Evolutionary conservation across 208 protist species (phyloP), one percentile per base, ranked within the genome.

Genomic region (Wallacemonas rigidus): DNA sequence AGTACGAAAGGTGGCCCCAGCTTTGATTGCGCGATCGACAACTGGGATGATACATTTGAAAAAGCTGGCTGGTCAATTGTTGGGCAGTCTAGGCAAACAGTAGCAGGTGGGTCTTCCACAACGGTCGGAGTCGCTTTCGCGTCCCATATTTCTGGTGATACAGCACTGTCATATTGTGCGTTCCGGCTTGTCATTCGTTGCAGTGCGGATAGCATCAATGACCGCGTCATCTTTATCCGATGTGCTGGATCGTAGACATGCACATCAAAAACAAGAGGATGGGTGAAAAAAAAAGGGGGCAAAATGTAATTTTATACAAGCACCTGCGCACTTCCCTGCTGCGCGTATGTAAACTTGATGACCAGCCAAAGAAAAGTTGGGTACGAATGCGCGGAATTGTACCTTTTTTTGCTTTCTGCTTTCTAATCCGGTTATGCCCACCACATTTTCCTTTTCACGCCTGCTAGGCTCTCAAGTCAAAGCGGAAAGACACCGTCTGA

Each of bases 1-100:
- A 79, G 85, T 54, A 71, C 85, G 11, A 79, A 80, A 74, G 56
- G 64, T n/a, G 81, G 79, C 6, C 70, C 81, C 35, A 65, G 44
- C 41, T 75, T 75, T 38, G 85, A 90, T 60, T 87, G 79, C 65
- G 54, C 65, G 55, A 79, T 90, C 36, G 76, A 69, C 38, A 78
- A 71, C 50, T 90, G 83, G 83, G 77, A 71, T 61, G 82, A 87
- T 51, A 51, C 50, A 12, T 87, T 79, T 60, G 54, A 38, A 64
- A 70, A 73, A 45, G 75, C 54, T 51, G 85, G 85, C 2, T 90
- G 85, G 85, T 65, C 60, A 8, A 44, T 65, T 57, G 57, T 82
- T 12, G 81, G 78, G 1, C 50, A 67, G 38, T 58, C 74, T 53
- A 81, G 76, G 38, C 56, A 71, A n/a, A 76, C 7, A 67, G 71